A percentile compares a stretch with the other conserved stretches of the same genome.
These are phyloP conservation scores for Karstenula rhodostoma DNA, from an alignment of 2,329 filamentous ascomycete genomes.

Conservation along the genomic window DNA sequence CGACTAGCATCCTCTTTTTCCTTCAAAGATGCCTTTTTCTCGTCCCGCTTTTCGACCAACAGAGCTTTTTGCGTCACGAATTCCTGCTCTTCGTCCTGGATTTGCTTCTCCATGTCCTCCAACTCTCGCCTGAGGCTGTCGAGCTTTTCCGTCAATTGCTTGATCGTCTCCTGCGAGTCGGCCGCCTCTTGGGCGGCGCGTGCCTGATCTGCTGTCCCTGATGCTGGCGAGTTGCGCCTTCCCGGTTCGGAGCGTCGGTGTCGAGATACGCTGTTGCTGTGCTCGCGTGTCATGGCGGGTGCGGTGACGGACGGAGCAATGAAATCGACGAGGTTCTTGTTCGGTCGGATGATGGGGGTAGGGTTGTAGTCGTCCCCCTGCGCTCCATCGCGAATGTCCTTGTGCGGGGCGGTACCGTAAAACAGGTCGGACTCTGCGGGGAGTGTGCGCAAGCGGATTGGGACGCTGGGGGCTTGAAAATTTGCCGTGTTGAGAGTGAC, in stretches of 20 bases:
- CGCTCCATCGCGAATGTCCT: slow-evolving; percentile 53
- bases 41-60: slow-evolving; percentile 78
- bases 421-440: slow-evolving; percentile 53
- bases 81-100: slow-evolving; percentile 67
- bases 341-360: slow-evolving; percentile 61
- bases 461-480: slow-evolving; percentile 87
- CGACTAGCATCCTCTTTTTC: slow-evolving; percentile 92
- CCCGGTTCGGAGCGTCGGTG: slow-evolving; percentile 73
- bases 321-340: slow-evolving; percentile 65
- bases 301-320: slow-evolving; percentile 68
- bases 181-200: slow-evolving; percentile 47
- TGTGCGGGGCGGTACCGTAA: slow-evolving; percentile 58
- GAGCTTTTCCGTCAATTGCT: slow-evolving; percentile 81
- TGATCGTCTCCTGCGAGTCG: slow-evolving; percentile 60
- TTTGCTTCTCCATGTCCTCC: slow-evolving; percentile 76
- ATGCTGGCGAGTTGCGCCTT: slow-evolving; percentile 78
- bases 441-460: slow-evolving; percentile 82
- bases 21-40: slow-evolving; percentile 78
- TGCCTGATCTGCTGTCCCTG: slow-evolving; percentile 52
- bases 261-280: slow-evolving; percentile 62
- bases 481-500: slow-evolving; percentile 90
- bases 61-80: slow-evolving; percentile 55
- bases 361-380: slow-evolving; percentile 57
- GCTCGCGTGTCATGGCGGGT: slow-evolving; percentile 71
- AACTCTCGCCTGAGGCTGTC: slow-evolving; percentile 83